Conservation (phyloP, 768 basidiomycete species). For the Lentinula raphanica region DNA sequence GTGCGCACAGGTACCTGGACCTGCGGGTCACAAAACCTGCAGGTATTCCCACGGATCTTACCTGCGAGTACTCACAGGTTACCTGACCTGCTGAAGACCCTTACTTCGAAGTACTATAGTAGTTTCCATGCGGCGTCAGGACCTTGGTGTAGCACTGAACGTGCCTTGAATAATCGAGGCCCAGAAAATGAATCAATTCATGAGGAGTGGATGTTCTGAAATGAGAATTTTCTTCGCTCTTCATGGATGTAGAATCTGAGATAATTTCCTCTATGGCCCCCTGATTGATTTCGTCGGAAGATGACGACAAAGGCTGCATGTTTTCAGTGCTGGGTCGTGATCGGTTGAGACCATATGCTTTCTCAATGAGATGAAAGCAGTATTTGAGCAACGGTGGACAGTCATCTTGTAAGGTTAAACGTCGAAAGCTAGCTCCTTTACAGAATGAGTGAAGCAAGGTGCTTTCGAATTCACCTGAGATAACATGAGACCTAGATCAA, state of each 20-base stretch:
- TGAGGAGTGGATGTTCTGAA: background rate
- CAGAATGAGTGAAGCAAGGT: too few relatives aligned
- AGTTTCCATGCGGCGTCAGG: background rate
- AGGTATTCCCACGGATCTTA: too few relatives aligned
- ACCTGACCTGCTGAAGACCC: too few relatives aligned
- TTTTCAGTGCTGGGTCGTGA: background rate
- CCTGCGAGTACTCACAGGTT: too few relatives aligned
- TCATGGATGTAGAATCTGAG: too few relatives aligned
- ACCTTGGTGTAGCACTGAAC: background rate
- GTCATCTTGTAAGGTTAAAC: conserved; percentile 10
- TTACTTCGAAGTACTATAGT: background rate
- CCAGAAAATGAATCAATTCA: background rate
- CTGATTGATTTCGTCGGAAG: background rate
- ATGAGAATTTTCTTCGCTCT: background rate
- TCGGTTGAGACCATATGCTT: background rate
- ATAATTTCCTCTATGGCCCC: background rate
- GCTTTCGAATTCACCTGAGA: conserved; percentile 5
- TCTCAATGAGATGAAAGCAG: conserved; percentile 12
- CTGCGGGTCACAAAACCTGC: too few relatives aligned
- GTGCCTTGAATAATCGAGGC: too few relatives aligned
- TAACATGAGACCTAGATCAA: background rate
- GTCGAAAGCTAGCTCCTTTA: conserved; percentile 5
- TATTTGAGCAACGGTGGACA: conserved; percentile 6
- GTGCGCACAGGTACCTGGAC: too few relatives aligned
- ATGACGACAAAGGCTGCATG: too few relatives aligned